Conservation (phyloP, 108 stramenopile genomes). For the Nitzschia putrida region DNA sequence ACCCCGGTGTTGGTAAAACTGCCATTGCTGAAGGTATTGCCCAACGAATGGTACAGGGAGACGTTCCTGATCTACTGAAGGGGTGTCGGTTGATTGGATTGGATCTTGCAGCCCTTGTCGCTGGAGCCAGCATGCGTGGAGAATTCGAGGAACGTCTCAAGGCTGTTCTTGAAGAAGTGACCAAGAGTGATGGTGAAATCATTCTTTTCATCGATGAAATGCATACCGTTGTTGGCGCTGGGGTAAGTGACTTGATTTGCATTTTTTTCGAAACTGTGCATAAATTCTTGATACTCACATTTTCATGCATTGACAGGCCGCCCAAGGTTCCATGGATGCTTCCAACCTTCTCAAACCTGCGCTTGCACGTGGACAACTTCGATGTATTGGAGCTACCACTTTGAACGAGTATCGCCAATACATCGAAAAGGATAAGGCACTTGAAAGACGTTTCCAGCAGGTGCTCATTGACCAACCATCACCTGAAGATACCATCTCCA, state of each 20-base stretch:
- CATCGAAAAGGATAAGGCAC: constrained; percentile 97
- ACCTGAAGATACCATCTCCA: constrained; percentile 97
- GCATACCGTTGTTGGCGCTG: constrained; percentile 98
- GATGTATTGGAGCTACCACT: constrained; percentile 98
- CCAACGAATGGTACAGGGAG: constrained; percentile 84
- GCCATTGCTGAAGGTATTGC: constrained; percentile 96
- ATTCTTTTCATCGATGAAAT: constrained; percentile 99
- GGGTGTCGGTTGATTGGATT: constrained; percentile 88
- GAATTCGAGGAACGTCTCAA: constrained; percentile 99
- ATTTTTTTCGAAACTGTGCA: neutral
- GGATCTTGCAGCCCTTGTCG: constrained; percentile 96
- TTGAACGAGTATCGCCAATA: constrained; percentile 95
- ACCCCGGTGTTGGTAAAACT: constrained; percentile 96
- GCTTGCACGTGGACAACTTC: constrained; percentile 94
- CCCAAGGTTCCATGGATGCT: constrained; percentile 95
- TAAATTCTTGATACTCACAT: neutral
- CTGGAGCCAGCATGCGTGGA: constrained; percentile 97
- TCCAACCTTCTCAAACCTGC: constrained; percentile 97
- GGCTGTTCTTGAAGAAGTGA: constrained; percentile 96
- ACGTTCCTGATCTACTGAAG: constrained; percentile 83
- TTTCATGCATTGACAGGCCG: constrained; percentile 34
- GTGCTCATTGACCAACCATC: constrained; percentile 94
- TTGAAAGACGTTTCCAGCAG: constrained; percentile 98
- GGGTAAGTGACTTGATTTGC: constrained; percentile 37
- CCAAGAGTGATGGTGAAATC: constrained; percentile 91